Conservation (phyloP, 257 asterid species). For the Solanum pennellii region DNA sequence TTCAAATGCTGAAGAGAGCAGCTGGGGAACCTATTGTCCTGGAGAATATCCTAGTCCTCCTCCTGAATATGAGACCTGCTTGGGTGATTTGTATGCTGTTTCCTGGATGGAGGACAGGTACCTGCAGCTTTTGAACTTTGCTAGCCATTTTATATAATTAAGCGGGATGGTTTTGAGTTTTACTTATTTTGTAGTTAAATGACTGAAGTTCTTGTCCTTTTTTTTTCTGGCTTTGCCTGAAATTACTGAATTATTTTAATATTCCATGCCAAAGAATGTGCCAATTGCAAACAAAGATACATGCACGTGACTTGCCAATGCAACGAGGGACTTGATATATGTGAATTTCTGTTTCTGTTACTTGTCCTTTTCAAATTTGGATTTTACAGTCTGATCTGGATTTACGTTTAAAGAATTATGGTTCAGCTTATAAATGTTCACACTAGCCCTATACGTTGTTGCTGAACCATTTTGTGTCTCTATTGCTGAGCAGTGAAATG, state of each 20-base stretch:
- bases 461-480: not conserved
- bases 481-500: conserved; percentile 45
- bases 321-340: not conserved
- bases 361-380: not conserved
- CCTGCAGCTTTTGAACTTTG: not conserved
- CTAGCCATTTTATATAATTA: not conserved
- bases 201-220: not conserved
- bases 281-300: no score
- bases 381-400: not conserved
- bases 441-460: not conserved
- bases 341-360: not conserved
- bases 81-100: conserved; percentile 90
- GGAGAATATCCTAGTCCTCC: conserved; percentile 82
- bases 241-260: not conserved
- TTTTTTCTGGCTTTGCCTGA: not conserved
- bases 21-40: conserved; percentile 98
- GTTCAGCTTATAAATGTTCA: not conserved
- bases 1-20: conserved; percentile 84
- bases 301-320: conserved; percentile 1
- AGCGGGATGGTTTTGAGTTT: not conserved
- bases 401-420: not conserved
- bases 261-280: not conserved
- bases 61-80: conserved; percentile 75
- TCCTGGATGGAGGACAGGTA: conserved; percentile 99
- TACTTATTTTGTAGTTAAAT: not conserved